Evolutionary conservation across 345 rosid genomes (phyloP).

Genomic region (Firmiana major): DNA sequence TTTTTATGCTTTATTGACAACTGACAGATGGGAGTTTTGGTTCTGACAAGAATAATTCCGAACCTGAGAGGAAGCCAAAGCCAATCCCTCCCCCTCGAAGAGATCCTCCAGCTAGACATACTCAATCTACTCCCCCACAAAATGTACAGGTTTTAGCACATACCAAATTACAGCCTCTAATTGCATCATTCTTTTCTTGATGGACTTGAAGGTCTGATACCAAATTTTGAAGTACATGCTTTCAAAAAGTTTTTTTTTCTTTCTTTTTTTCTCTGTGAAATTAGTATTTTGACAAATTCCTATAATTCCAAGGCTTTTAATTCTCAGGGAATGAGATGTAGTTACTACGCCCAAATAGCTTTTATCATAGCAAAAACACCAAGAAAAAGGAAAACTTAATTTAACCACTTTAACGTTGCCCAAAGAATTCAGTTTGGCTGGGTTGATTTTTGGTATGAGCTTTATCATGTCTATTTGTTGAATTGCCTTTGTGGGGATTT

Average conservation of each 20-base stretch:
- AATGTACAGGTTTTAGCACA: constrained; percentile 23
- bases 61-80: constrained; percentile 68
- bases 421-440: not conserved
- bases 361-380: not conserved
- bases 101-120: constrained; percentile 54
- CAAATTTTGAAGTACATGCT: constrained; percentile 6
- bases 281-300: not conserved
- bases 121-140: constrained; percentile 48
- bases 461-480: not conserved
- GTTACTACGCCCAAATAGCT: not conserved
- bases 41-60: constrained; percentile 63
- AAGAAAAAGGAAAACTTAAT: constrained; percentile 1
- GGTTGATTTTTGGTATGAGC: not conserved
- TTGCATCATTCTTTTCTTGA: not conserved
- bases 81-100: constrained; percentile 39
- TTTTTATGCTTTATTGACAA: constrained; percentile 7
- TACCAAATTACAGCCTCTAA: not conserved
- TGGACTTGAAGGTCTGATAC: not conserved
- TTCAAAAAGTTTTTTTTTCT: not conserved
- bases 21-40: constrained; percentile 72
- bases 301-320: not conserved
- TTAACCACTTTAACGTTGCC: not conserved
- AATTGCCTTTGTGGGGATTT: constrained; percentile 10
- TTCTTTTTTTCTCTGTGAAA: not conserved
- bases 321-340: not conserved